phyloP scores from a whole-genome alignment of 306 rosid genomes.

The Rosa chinensis region DNA sequence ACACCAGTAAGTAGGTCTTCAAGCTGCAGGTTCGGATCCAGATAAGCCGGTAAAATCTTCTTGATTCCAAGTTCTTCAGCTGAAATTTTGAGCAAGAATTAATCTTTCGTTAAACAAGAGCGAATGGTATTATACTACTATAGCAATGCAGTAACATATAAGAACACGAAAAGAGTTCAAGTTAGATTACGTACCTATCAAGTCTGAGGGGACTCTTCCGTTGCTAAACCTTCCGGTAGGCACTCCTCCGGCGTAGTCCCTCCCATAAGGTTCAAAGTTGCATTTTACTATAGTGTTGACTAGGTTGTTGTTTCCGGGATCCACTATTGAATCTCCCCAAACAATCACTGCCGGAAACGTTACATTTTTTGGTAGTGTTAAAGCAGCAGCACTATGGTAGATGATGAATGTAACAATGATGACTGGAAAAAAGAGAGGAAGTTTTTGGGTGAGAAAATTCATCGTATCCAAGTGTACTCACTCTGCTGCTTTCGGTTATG shows the following conservation, averaged over 20 bases:
- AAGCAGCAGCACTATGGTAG: slow-evolving; percentile 6
- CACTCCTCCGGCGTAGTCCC: slow-evolving; percentile 45
- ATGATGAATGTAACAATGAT: slow-evolving; percentile 14
- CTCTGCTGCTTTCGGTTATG: not conserved
- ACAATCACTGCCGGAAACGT: slow-evolving; percentile 56
- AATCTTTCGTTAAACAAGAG: not conserved
- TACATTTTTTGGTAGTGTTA: slow-evolving; percentile 34
- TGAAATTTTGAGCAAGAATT: slow-evolving; percentile 7
- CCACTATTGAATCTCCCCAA: slow-evolving; percentile 78
- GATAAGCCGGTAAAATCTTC: slow-evolving; percentile 55
- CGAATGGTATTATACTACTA: not conserved
- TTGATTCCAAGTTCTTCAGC: slow-evolving; percentile 64
- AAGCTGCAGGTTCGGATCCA: slow-evolving; percentile 48
- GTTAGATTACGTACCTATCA: slow-evolving; percentile 35
- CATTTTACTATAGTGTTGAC: slow-evolving; percentile 47
- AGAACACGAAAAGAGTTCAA: not conserved
- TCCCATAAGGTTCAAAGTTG: slow-evolving; percentile 72
- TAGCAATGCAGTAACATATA: not conserved
- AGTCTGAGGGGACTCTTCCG: slow-evolving; percentile 61
- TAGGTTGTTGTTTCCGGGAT: slow-evolving; percentile 68
- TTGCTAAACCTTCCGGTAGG: slow-evolving; percentile 76
- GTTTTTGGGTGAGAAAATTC: slow-evolving; percentile 16
- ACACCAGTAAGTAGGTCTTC: slow-evolving; percentile 72
- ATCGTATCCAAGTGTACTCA: not conserved
- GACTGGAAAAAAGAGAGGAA: slow-evolving; percentile 9